These are phyloP conservation scores for Discostella pseudostelligera DNA, from an alignment of 108 stramenopile species.

Conservation along the genomic window DNA sequence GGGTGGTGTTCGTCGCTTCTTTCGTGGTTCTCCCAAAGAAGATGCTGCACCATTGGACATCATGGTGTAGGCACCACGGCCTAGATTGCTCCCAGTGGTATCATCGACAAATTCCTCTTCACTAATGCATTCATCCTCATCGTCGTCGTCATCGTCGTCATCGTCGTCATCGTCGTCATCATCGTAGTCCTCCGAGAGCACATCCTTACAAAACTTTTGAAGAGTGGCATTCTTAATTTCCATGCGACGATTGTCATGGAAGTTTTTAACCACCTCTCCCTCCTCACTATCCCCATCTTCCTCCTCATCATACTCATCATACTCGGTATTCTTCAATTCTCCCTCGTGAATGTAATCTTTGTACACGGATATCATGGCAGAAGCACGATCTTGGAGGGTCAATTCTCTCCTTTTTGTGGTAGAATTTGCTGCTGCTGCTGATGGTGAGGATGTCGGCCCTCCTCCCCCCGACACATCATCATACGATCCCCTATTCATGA, in stretches of 20 bases:
- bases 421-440: not conserved
- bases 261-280: not conserved
- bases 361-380: slow-evolving; percentile 36
- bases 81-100: no score
- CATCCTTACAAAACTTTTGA: slow-evolving; percentile 32
- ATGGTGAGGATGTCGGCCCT: not conserved
- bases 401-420: slow-evolving; percentile 7
- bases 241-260: slow-evolving; percentile 8
- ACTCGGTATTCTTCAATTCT: not conserved
- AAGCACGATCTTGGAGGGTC: slow-evolving; percentile 26
- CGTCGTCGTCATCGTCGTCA: not conserved
- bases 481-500: not conserved
- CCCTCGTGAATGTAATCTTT: slow-evolving; percentile 30
- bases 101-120: no score
- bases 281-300: not conserved
- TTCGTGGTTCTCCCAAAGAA: slow-evolving; percentile 1
- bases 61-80: no score
- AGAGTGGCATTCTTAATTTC: slow-evolving; percentile 31
- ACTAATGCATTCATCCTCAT: not conserved
- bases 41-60: no score
- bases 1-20: slow-evolving; percentile 3
- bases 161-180: slow-evolving; percentile 3
- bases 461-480: not conserved
- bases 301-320: slow-evolving; percentile 4
- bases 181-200: not conserved